These are phyloP conservation scores for Diaporthe citri DNA, from an alignment of 2,329 filamentous ascomycete species.

Conservation along the genomic window DNA sequence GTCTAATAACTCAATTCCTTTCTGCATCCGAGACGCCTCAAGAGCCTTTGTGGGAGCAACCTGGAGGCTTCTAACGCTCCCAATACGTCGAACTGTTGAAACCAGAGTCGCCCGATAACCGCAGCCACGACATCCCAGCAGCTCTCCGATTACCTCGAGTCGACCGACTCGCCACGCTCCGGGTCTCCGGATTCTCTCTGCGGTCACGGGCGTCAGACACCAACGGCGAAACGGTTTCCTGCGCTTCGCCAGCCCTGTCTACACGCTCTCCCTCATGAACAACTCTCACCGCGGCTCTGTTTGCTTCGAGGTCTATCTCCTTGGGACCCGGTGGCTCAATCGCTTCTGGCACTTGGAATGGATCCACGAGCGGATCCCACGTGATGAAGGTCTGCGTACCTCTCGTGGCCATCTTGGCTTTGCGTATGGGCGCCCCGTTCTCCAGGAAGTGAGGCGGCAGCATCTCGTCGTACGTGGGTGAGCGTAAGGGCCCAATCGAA, in stretches of 20 bases:
- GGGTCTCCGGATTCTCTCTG: background rate
- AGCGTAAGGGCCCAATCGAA: slow-evolving; percentile 8
- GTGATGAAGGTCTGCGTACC: background rate
- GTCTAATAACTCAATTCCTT: background rate
- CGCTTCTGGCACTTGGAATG: slow-evolving; percentile 3
- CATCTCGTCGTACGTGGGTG: background rate
- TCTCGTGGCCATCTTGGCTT: background rate
- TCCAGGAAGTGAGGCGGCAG: slow-evolving; percentile 9
- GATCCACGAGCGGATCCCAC: background rate
- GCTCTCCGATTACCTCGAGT: background rate
- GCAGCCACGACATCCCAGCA: slow-evolving; percentile 13
- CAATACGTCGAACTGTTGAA: slow-evolving; percentile 17
- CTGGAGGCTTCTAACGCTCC: background rate
- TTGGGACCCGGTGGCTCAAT: background rate
- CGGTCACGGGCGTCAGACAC: background rate
- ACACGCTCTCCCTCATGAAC: background rate
- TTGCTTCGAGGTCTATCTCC: slow-evolving; percentile 6
- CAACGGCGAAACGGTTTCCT: background rate
- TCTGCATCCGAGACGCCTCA: no score
- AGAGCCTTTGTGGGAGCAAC: background rate
- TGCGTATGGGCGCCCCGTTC: background rate
- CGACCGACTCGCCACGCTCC: slow-evolving; percentile 8
- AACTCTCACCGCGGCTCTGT: background rate
- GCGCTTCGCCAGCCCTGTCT: background rate
- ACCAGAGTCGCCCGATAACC: slow-evolving; percentile 2